Evolutionary conservation across 257 asterid genomes (phyloP).

Genomic region (Forsythia viridissima): DNA sequence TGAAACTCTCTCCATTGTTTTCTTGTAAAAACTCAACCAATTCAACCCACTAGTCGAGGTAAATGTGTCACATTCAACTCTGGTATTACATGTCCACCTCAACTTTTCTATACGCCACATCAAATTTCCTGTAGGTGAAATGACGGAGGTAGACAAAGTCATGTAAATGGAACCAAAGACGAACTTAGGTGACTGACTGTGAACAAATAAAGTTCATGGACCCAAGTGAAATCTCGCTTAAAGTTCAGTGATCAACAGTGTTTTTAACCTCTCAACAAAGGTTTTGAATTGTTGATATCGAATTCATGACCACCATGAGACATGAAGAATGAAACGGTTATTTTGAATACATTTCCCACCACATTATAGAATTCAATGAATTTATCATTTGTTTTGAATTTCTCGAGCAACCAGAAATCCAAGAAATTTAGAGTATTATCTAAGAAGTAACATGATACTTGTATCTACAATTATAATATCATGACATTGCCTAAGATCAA

Average conservation of each 20-base stretch:
- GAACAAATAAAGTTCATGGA: neutral
- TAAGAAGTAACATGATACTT: too few relatives aligned
- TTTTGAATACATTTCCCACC: neutral
- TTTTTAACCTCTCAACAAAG: neutral
- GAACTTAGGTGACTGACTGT: neutral
- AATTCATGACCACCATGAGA: neutral
- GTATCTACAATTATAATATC: too few relatives aligned
- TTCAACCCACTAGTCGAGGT: neutral
- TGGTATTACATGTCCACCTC: neutral
- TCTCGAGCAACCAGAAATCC: too few relatives aligned
- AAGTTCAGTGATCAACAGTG: neutral
- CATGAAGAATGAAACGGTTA: neutral
- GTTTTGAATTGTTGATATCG: neutral
- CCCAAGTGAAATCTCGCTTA: neutral
- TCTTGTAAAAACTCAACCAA: too few relatives aligned
- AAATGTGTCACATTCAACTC: neutral
- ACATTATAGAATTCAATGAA: too few relatives aligned
- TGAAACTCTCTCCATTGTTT: too few relatives aligned
- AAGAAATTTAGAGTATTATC: too few relatives aligned
- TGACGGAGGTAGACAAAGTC: neutral
- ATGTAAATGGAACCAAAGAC: neutral
- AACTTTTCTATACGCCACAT: neutral
- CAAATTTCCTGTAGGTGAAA: neutral
- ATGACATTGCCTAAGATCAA: too few relatives aligned
- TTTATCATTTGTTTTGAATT: too few relatives aligned